These are phyloP conservation scores for Geranium incanum DNA, from an alignment of 441 rosid genomes.

Conservation along the genomic window DNA sequence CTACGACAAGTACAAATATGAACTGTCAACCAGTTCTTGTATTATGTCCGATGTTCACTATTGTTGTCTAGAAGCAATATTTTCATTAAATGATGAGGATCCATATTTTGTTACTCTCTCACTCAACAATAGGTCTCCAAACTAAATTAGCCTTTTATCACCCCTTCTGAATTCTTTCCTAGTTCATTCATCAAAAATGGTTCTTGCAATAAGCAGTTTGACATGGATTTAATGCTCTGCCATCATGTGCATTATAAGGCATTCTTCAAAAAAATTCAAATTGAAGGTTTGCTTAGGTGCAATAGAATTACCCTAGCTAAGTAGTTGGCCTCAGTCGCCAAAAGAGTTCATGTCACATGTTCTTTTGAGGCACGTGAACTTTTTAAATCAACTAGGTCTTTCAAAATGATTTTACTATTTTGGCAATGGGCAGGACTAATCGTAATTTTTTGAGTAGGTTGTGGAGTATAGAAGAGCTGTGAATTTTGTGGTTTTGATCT, in stretches of 20 bases:
- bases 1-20: background rate
- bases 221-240: background rate
- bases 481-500: background rate
- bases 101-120: background rate
- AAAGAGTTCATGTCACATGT: too few species aligned
- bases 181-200: background rate
- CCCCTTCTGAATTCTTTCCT: conserved; percentile 4
- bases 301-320: background rate
- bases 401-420: too few species aligned
- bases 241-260: background rate
- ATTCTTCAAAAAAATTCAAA: background rate
- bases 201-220: background rate
- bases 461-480: background rate
- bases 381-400: too few species aligned
- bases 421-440: background rate
- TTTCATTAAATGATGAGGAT: background rate
- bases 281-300: background rate
- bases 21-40: background rate
- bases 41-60: background rate
- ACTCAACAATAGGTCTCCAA: background rate
- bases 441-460: background rate
- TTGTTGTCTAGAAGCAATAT: background rate
- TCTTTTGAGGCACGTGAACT: background rate
- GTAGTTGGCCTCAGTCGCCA: background rate
- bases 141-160: background rate